A percentile compares a stretch with the other conserved stretches of the same genome.
Conservation (phyloP, 2,329 filamentous ascomycete genomes). For the Cladosporium oxysporum region DNA sequence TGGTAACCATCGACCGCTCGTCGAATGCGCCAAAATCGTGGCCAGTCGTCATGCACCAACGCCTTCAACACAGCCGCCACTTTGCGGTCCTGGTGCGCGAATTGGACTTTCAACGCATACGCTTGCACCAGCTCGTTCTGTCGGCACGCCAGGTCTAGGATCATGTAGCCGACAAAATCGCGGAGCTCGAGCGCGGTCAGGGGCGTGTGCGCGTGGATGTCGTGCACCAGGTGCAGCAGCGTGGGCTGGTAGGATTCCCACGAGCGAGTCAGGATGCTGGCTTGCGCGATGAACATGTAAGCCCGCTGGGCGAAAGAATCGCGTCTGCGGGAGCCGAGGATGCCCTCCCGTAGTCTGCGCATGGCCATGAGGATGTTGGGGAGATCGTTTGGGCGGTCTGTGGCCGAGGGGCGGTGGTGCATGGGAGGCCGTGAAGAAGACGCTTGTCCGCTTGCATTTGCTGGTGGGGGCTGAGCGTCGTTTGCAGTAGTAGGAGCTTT, state of each 20-base stretch:
- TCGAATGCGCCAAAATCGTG: slow-evolving; percentile 72
- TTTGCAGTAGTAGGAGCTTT: background rate
- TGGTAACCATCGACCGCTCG: slow-evolving; percentile 77
- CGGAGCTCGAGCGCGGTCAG: slow-evolving; percentile 71
- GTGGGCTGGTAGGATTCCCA: slow-evolving; percentile 90
- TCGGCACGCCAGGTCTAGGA: slow-evolving; percentile 87
- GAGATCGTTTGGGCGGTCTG: slow-evolving; percentile 62
- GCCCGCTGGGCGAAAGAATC: slow-evolving; percentile 84
- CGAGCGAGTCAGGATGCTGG: slow-evolving; percentile 77
- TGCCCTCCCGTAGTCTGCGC: slow-evolving; percentile 87
- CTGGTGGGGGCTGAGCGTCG: background rate
- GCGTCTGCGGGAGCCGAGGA: slow-evolving; percentile 73
- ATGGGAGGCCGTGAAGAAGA: slow-evolving; percentile 22
- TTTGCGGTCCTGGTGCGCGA: slow-evolving; percentile 64
- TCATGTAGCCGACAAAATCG: slow-evolving; percentile 77
- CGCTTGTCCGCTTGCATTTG: background rate
- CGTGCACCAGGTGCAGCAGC: slow-evolving; percentile 73
- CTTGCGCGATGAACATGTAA: slow-evolving; percentile 87
- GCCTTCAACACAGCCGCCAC: slow-evolving; percentile 69
- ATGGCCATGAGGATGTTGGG: slow-evolving; percentile 77
- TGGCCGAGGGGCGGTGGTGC: slow-evolving; percentile 28
- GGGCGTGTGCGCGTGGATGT: slow-evolving; percentile 65
- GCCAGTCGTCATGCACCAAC: slow-evolving; percentile 79
- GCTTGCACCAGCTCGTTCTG: slow-evolving; percentile 74
- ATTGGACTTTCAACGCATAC: slow-evolving; percentile 63